phyloP scores from a whole-genome alignment of 805 yeast genomes.

The Groenewaldozyma tartarivorans region DNA sequence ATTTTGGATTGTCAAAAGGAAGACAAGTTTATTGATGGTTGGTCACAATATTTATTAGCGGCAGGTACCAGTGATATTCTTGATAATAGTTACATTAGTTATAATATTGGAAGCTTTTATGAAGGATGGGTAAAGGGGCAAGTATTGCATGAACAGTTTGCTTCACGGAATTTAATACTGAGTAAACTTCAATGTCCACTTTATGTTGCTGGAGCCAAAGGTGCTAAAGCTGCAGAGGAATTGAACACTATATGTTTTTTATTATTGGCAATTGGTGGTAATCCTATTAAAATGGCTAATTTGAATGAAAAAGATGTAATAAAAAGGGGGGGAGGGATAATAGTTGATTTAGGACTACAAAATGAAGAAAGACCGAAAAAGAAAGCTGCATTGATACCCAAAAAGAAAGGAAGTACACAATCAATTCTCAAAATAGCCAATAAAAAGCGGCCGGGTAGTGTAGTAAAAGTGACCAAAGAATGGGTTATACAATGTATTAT shows the following conservation, averaged over 20 bases:
- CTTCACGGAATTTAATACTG: slow-evolving; percentile 13
- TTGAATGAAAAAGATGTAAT: background rate
- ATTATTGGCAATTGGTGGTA: background rate
- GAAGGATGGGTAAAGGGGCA: slow-evolving; percentile 14
- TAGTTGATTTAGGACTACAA: background rate
- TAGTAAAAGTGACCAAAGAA: slow-evolving; percentile 8
- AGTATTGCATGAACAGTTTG: slow-evolving; percentile 21
- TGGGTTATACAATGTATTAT: slow-evolving; percentile 27
- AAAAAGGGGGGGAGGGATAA: background rate
- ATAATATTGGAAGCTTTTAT: slow-evolving; percentile 17
- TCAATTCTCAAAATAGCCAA: too few species aligned
- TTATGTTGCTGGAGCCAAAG: slow-evolving; percentile 14
- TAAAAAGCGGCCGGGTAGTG: background rate
- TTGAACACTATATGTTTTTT: background rate
- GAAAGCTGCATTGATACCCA: too few species aligned
- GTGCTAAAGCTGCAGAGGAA: slow-evolving; percentile 1
- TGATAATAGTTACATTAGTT: slow-evolving; percentile 19
- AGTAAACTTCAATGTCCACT: slow-evolving; percentile 14
- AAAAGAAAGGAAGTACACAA: too few species aligned
- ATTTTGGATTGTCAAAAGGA: slow-evolving; percentile 39
- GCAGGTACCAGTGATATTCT: slow-evolving; percentile 56
- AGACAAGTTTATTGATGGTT: slow-evolving; percentile 24
- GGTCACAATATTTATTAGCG: slow-evolving; percentile 55
- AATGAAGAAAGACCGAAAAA: background rate
- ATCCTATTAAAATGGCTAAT: background rate